phyloP scores from a whole-genome alignment of 805 yeast species.

The Maudiozyma saulgeensis region DNA sequence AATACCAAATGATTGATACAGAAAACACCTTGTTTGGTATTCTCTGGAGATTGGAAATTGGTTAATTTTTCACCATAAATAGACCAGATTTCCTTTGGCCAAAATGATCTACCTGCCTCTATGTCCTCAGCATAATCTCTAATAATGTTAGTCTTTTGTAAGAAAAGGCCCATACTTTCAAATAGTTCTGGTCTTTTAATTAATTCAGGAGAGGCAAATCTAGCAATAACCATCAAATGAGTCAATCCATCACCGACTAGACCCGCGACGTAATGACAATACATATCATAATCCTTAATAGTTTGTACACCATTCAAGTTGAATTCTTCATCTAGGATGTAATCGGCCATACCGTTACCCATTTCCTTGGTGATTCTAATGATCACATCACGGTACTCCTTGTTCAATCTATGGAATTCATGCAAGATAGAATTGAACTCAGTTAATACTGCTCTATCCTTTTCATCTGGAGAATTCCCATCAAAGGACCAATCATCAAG shows the following conservation, averaged over 20 bases:
- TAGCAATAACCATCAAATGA: constrained; percentile 64
- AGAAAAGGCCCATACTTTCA: constrained; percentile 86
- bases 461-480: constrained; percentile 66
- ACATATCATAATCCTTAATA: constrained; percentile 71
- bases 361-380: constrained; percentile 68
- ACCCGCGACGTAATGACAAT: constrained; percentile 97
- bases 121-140: constrained; percentile 91
- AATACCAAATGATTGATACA: constrained; percentile 77
- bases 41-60: constrained; percentile 46
- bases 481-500: constrained; percentile 71
- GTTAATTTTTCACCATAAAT: constrained; percentile 59
- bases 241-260: constrained; percentile 95
- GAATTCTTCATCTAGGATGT: constrained; percentile 66
- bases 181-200: constrained; percentile 45
- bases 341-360: constrained; percentile 99
- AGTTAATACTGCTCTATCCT: constrained; percentile 72
- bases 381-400: constrained; percentile 69
- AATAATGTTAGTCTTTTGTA: constrained; percentile 93
- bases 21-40: constrained; percentile 46
- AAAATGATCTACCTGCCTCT: constrained; percentile 84
- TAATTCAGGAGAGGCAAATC: constrained; percentile 50
- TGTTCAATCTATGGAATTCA: constrained; percentile 65
- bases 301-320: constrained; percentile 73
- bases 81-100: constrained; percentile 93
- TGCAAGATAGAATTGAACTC: constrained; percentile 61